phyloP scores from a whole-genome alignment of 208 protist genomes.

The Wallacemonas collosoma region DNA sequence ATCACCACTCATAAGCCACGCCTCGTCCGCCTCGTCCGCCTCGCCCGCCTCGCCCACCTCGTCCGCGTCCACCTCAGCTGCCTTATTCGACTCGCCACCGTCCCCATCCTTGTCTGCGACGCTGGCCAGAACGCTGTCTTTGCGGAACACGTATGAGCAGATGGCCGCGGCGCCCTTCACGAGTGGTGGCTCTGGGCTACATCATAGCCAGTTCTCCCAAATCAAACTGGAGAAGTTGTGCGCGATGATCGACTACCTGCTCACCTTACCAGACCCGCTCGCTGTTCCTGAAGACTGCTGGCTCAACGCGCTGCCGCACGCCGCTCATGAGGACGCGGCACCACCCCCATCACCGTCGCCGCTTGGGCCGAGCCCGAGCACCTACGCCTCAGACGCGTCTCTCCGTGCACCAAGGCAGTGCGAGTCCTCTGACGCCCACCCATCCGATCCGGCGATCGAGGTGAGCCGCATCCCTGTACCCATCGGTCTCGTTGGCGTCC shows the following conservation, averaged over 20 bases:
- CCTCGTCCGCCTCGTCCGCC: not conserved
- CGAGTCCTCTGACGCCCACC: not conserved
- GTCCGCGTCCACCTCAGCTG: not conserved
- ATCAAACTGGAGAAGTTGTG: slow-evolving; percentile 57
- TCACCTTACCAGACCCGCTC: slow-evolving; percentile 50
- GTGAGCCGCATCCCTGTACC: slow-evolving; percentile 54
- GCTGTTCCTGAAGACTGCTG: slow-evolving; percentile 29
- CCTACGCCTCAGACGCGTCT: not conserved
- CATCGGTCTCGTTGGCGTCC: slow-evolving; percentile 54
- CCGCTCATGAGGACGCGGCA: not conserved
- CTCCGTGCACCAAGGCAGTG: not conserved
- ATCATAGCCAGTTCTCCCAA: slow-evolving; percentile 29
- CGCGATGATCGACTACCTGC: slow-evolving; percentile 44
- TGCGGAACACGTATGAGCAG: not conserved
- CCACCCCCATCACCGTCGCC: not conserved
- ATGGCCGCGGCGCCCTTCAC: slow-evolving; percentile 9
- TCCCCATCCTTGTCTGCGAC: too few relatives aligned
- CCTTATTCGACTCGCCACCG: too few relatives aligned
- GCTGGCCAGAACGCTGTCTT: too few relatives aligned
- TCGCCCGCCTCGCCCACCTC: not conserved
- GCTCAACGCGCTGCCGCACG: slow-evolving; percentile 15
- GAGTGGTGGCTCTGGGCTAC: slow-evolving; percentile 2
- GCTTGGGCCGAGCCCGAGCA: too few relatives aligned
- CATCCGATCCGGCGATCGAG: slow-evolving; percentile 20
- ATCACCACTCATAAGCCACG: not conserved